Evolutionary conservation across 768 basidiomycete genomes (phyloP).

Genomic region (Rhodotorula kratochvilovae): DNA sequence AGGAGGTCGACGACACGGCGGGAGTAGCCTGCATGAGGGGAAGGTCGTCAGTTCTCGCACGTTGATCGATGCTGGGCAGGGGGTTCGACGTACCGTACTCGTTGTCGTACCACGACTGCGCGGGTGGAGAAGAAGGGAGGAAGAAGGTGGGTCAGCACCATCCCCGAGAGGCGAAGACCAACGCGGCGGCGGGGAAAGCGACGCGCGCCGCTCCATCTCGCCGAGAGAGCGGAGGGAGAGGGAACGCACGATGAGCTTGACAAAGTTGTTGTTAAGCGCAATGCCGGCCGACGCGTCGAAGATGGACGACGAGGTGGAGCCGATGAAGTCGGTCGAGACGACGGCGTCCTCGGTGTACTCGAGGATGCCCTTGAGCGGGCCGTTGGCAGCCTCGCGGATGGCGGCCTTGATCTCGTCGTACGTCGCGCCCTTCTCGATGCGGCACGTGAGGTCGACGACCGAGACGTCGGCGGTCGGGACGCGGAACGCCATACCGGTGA

Average conservation of each 20-base stretch:
- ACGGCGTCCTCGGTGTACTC: slow-evolving; percentile 90
- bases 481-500: slow-evolving; percentile 90
- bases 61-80: too few relatives aligned
- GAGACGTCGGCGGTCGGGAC: slow-evolving; percentile 86
- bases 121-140: too few relatives aligned
- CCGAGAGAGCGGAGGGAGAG: slow-evolving; percentile 42
- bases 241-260: slow-evolving; percentile 95
- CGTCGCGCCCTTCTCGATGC: slow-evolving; percentile 73
- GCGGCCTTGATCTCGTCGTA: slow-evolving; percentile 89
- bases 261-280: slow-evolving; percentile 81
- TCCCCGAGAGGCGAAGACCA: not conserved
- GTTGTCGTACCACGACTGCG: slow-evolving; percentile 17
- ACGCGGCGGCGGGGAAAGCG: not conserved
- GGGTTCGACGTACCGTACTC: slow-evolving; percentile 1
- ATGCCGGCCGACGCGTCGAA: slow-evolving; percentile 94
- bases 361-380: slow-evolving; percentile 62
- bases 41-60: not conserved
- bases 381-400: slow-evolving; percentile 71
- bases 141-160: not conserved
- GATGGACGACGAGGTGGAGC: slow-evolving; percentile 70
- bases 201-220: not conserved
- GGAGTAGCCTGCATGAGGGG: slow-evolving; percentile 58
- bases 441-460: slow-evolving; percentile 93
- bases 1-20: slow-evolving; percentile 86
- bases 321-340: slow-evolving; percentile 90